phyloP scores from a whole-genome alignment of 345 rosid species.

The Citropsis articulata region DNA sequence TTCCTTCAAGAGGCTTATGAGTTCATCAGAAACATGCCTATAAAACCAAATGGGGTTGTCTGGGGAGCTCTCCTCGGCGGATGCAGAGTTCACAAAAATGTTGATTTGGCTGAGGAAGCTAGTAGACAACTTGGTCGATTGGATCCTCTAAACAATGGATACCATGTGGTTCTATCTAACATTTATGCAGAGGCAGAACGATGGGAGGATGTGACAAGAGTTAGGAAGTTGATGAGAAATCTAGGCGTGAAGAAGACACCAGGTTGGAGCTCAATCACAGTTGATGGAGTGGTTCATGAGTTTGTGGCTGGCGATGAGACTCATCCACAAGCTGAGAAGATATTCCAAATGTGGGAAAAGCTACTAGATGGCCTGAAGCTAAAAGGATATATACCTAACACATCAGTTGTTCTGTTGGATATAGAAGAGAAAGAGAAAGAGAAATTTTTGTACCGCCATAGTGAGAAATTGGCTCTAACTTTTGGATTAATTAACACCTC shows the following conservation, averaged over 20 bases:
- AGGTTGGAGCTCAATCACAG: conserved; percentile 34
- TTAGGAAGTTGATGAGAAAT: conserved; percentile 33
- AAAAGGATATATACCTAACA: conserved; percentile 41
- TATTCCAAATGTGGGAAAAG: conserved; percentile 31
- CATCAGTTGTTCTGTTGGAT: conserved; percentile 49
- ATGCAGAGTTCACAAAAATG: conserved; percentile 35
- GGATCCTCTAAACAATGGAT: conserved; percentile 33
- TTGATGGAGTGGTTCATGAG: conserved; percentile 36
- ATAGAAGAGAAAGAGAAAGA: conserved; percentile 57
- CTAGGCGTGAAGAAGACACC: conserved; percentile 34
- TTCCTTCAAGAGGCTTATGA: conserved; percentile 35
- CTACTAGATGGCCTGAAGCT: conserved; percentile 37
- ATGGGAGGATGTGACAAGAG: conserved; percentile 34
- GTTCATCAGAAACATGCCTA: conserved; percentile 32
- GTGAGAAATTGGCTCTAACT: conserved; percentile 53
- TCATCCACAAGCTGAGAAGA: conserved; percentile 38
- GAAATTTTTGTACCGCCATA: conserved; percentile 43
- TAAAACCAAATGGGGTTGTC: conserved; percentile 30
- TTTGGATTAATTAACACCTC: conserved; percentile 43
- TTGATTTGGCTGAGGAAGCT: conserved; percentile 31
- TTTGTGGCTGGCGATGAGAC: conserved; percentile 49
- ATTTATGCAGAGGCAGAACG: conserved; percentile 30
- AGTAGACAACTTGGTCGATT: conserved; percentile 24
- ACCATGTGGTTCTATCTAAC: conserved; percentile 35
- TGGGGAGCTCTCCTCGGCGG: conserved; percentile 46